These are phyloP conservation scores for Aspergillus haitiensis DNA, from an alignment of 495 filamentous ascomycete species.

Conservation along the genomic window DNA sequence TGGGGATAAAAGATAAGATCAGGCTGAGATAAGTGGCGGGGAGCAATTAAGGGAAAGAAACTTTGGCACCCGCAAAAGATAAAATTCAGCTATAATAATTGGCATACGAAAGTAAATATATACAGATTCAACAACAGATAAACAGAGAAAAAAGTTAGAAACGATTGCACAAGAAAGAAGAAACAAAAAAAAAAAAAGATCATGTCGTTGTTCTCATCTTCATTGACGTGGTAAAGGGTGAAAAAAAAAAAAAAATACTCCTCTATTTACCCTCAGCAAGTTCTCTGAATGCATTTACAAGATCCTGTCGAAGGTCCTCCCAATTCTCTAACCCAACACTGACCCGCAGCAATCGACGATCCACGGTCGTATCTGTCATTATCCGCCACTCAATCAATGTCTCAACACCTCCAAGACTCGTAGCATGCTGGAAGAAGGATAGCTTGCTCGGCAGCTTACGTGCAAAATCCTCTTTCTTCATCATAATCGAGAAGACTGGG, in stretches of 20 bases:
- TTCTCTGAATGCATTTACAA: constrained; percentile 62
- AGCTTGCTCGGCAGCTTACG: constrained; percentile 72
- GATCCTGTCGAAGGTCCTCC: constrained; percentile 79
- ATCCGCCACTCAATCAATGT: constrained; percentile 71
- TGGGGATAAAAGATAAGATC: no score
- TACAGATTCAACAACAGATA: no score
- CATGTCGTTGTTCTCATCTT: background rate
- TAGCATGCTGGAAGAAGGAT: constrained; percentile 88
- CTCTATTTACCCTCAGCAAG: constrained; percentile 26
- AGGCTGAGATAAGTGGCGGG: no score
- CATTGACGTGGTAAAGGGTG: background rate
- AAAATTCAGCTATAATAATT: background rate
- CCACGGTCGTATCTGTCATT: constrained; percentile 77
- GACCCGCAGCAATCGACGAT: constrained; percentile 71
- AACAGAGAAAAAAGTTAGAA: background rate
- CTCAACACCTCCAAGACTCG: constrained; percentile 90
- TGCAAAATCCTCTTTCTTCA: constrained; percentile 61
- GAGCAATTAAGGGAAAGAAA: no score
- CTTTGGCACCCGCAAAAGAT: no score
- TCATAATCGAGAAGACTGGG: constrained; percentile 77
- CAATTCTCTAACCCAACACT: constrained; percentile 85
- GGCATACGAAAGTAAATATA: no score
- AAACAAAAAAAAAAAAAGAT: background rate
- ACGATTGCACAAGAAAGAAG: background rate
- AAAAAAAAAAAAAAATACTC: background rate